Percentiles rank a stretch among this genome's conserved stretches.
These are phyloP conservation scores for Pyrenula massariospora DNA, from an alignment of 495 filamentous ascomycete species.

Conservation along the genomic window DNA sequence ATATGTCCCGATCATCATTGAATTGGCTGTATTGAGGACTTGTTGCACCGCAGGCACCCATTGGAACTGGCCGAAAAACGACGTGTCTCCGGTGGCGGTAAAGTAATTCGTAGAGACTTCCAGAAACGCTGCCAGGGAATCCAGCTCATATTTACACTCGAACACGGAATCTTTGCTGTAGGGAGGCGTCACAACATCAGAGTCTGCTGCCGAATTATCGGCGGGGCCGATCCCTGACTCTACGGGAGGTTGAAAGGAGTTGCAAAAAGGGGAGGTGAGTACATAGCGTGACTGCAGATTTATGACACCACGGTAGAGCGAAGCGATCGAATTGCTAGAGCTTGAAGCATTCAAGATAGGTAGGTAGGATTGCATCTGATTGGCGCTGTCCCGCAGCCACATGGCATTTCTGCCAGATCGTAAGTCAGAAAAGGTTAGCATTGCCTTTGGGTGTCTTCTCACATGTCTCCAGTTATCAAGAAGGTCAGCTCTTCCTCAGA, in stretches of 20 bases:
- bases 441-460: not conserved
- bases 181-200: constrained; percentile 27
- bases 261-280: constrained; percentile 47
- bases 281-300: constrained; percentile 56
- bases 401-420: constrained; percentile 35
- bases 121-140: constrained; percentile 53
- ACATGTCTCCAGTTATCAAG: constrained; percentile 52
- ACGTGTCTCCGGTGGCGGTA: constrained; percentile 36
- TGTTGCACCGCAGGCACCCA: constrained; percentile 47
- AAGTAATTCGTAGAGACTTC: constrained; percentile 50
- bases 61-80: constrained; percentile 46
- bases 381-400: constrained; percentile 60
- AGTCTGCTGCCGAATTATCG: constrained; percentile 26
- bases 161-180: constrained; percentile 41
- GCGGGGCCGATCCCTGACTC: constrained; percentile 35
- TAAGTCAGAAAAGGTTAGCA: not conserved
- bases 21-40: constrained; percentile 43
- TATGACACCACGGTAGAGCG: constrained; percentile 50
- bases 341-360: constrained; percentile 39
- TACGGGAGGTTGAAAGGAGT: constrained; percentile 37
- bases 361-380: constrained; percentile 55
- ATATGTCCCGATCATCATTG: constrained; percentile 48
- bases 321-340: constrained; percentile 39
- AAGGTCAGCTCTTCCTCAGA: constrained; percentile 53
- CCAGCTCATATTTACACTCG: constrained; percentile 62